Conservation (phyloP, 768 basidiomycete genomes). For the Rhodotorula kratochvilovae region DNA sequence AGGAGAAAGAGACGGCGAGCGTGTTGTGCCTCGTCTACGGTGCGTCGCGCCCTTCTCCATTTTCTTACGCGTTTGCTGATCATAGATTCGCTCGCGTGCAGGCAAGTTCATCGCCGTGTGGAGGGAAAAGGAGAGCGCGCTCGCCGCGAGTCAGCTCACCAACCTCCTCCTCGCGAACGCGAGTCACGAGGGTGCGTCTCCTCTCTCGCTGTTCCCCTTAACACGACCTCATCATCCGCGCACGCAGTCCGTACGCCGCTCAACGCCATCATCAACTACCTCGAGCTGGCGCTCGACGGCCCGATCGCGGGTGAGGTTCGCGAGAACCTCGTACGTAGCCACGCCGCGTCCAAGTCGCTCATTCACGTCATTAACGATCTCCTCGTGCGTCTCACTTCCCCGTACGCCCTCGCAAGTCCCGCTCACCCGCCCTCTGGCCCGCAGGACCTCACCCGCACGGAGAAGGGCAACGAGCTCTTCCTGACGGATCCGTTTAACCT, state of each 20-base stretch:
- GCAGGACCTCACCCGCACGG: conserved; percentile 65
- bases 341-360: conserved; percentile 71
- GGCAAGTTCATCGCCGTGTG: conserved; percentile 70
- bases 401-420: conserved; percentile 11
- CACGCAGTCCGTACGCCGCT: conserved; percentile 65
- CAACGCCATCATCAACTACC: conserved; percentile 80
- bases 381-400: conserved; percentile 49
- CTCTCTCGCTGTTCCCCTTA: neutral
- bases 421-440: neutral
- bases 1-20: conserved; percentile 70
- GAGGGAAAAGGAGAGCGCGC: conserved; percentile 71
- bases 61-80: conserved; percentile 46
- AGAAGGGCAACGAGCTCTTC: conserved; percentile 67
- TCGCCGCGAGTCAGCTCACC: conserved; percentile 67
- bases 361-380: conserved; percentile 80
- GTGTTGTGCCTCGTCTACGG: conserved; percentile 74
- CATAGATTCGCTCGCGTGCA: conserved; percentile 45
- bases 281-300: conserved; percentile 75
- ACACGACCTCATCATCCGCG: neutral
- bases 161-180: conserved; percentile 73
- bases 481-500: conserved; percentile 75
- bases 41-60: conserved; percentile 57
- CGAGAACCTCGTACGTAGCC: conserved; percentile 66
- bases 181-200: conserved; percentile 64
- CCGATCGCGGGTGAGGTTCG: conserved; percentile 67